Base-by-base conservation (phyloP, 495 filamentous ascomycete species). In the Penicillium cosmopolitanum region DNA sequence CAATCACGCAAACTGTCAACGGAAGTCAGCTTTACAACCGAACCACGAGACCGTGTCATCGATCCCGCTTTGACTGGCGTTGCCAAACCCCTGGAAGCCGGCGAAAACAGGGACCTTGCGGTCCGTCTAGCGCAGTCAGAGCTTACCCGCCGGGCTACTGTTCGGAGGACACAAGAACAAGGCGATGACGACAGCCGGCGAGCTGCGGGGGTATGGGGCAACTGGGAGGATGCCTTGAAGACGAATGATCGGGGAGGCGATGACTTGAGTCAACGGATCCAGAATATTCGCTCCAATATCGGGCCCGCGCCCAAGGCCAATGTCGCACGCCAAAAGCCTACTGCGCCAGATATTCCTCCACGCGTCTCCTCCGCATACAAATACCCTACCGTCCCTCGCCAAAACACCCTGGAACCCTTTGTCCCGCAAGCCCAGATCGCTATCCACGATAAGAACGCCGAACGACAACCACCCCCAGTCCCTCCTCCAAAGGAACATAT, bases 121-220 rank as follows among this genome's bases (percentile, higher is more conserved):
- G 89, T 96, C 6, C 82, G 88, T 60, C 64, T 96, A 36, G 91
- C 91, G 1, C 84, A 87, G 54, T 86, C 81, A 18, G 91, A 96
- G 71, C 85, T 94, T 46, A 79, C 73, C 50, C 84, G 91, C 50
- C 79, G 92, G 60, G 86, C 87, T 55, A 82, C 82, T 8, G 79
- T 80, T 12, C 77, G 83, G 51, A 80, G 77, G 54, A 80, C 83
- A 5, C 82, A 79, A 11, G 77, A 85, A 8, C 75, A 82, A 38
- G 42, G 62, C 77, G 83, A 10, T 83, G 84, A 3, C 68, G 78
- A 80, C 51, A 73, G 66, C 51, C 82, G 84, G 48, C 81, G 88
- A 16, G 80, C 76, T 5, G 86, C 83, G 2, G 86, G 88, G 0
- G 69, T 86, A 25, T 91, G 87, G 87, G 84, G 83, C 15, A 80